These are phyloP conservation scores for Platismatia glauca DNA, from an alignment of 495 filamentous ascomycete genomes.

Conservation along the genomic window DNA sequence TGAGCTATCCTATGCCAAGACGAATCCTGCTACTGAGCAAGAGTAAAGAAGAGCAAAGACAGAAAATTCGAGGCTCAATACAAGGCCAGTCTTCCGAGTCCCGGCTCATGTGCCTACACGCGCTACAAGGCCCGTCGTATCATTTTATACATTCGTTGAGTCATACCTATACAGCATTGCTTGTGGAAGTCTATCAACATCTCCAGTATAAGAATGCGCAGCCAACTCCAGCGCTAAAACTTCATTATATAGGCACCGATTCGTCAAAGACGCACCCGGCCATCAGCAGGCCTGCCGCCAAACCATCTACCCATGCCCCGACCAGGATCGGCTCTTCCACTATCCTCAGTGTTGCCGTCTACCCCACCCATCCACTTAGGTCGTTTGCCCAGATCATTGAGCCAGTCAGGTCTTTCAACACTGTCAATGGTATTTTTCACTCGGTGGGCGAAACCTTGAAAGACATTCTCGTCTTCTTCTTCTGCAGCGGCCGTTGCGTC, in stretches of 20 bases:
- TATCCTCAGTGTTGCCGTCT: constrained; percentile 30
- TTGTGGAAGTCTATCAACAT: background rate
- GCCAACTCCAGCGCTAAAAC: constrained; percentile 29
- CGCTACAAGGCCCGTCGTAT: too few species aligned
- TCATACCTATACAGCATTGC: too few species aligned
- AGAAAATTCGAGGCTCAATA: too few species aligned
- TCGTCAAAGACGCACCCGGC: constrained; percentile 32
- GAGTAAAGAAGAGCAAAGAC: too few species aligned
- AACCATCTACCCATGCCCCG: constrained; percentile 42
- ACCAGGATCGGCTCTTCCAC: constrained; percentile 32
- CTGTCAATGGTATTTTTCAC: constrained; percentile 88
- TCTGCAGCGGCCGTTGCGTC: constrained; percentile 40
- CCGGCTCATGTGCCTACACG: background rate
- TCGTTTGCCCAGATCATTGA: constrained; percentile 55
- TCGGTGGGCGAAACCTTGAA: constrained; percentile 71
- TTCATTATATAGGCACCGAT: background rate
- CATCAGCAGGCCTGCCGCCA: constrained; percentile 45
- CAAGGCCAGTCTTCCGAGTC: background rate
- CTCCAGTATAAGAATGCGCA: background rate
- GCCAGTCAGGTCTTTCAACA: constrained; percentile 69
- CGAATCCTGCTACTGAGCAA: too few species aligned
- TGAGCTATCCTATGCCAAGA: too few species aligned
- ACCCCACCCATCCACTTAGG: constrained; percentile 78
- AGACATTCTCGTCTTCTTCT: constrained; percentile 69
- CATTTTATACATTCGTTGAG: too few species aligned